Evolutionary conservation across 495 filamentous ascomycete genomes (phyloP).

Genomic region (Xylaria intraflava): DNA sequence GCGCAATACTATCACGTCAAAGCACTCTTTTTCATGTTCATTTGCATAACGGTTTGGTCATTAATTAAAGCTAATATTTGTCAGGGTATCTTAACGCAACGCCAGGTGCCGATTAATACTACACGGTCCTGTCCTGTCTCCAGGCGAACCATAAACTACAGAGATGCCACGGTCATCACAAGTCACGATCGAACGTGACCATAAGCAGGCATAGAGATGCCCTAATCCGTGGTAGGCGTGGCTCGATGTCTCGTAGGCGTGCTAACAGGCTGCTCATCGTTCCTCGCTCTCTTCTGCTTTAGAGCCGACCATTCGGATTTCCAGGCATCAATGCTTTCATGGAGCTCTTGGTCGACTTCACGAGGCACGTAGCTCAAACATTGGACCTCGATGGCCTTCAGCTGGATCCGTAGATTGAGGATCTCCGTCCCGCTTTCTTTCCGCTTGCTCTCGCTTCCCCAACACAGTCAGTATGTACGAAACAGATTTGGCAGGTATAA

Average conservation of each 20-base stretch:
- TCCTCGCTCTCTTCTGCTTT: slow-evolving; percentile 20
- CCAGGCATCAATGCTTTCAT: slow-evolving; percentile 40
- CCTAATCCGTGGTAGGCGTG: not conserved
- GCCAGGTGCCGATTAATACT: not conserved
- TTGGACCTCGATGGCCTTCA: slow-evolving; percentile 49
- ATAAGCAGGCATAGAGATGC: not conserved
- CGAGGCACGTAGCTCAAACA: slow-evolving; percentile 35
- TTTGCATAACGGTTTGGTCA: not conserved
- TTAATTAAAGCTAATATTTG: not conserved
- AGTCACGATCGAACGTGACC: not conserved
- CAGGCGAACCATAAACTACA: not conserved
- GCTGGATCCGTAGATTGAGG: slow-evolving; percentile 45
- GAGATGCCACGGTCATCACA: not conserved
- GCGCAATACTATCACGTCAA: too few relatives aligned
- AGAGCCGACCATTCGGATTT: slow-evolving; percentile 37
- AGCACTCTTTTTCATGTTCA: not conserved
- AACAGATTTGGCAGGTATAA: not conserved
- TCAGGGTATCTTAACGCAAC: slow-evolving; percentile 8
- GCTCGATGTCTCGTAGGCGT: slow-evolving; percentile 2
- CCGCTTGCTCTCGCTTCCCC: slow-evolving; percentile 30
- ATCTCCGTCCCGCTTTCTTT: slow-evolving; percentile 39
- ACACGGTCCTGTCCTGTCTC: not conserved
- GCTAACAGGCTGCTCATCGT: slow-evolving; percentile 8
- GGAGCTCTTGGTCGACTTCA: slow-evolving; percentile 35
- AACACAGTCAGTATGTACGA: slow-evolving; percentile 10